These are phyloP conservation scores for Sambucus nigra DNA, from an alignment of 129 eudicot species.

Conservation along the genomic window DNA sequence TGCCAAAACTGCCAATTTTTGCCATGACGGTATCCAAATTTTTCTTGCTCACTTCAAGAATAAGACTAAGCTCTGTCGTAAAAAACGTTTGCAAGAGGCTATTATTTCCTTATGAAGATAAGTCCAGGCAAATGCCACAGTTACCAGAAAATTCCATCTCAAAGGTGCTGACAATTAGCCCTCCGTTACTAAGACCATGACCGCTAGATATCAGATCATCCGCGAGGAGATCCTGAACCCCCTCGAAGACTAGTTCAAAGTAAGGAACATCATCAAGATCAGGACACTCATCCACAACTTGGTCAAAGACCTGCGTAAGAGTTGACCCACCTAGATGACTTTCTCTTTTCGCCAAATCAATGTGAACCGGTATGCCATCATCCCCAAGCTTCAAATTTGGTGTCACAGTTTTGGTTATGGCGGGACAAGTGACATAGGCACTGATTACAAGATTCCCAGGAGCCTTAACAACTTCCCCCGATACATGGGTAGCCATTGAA, in stretches of 20 bases:
- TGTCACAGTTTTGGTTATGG: conserved; percentile 86
- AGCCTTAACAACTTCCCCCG: conserved; percentile 91
- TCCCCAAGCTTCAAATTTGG: conserved; percentile 83
- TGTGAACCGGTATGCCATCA: conserved; percentile 63
- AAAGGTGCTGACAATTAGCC: conserved; percentile 51
- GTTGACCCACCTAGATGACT: conserved; percentile 73
- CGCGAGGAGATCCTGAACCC: conserved; percentile 61
- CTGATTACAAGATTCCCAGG: conserved; percentile 95
- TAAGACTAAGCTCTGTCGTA: conserved; percentile 87
- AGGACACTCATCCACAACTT: conserved; percentile 82
- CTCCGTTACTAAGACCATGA: conserved; percentile 92
- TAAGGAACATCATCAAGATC: conserved; percentile 81
- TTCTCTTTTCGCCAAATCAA: conserved; percentile 83
- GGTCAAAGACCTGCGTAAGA: conserved; percentile 56
- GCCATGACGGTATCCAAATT: conserved; percentile 36
- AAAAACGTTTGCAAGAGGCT: conserved; percentile 51
- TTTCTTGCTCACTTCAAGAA: conserved; percentile 56
- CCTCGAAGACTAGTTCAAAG: conserved; percentile 65
- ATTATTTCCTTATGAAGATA: conserved; percentile 36
- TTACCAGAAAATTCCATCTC: conserved; percentile 99
- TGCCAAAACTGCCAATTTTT: conserved; percentile 32
- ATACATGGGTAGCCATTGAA: conserved; percentile 81
- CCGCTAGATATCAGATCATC: conserved; percentile 78
- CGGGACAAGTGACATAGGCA: conserved; percentile 83
- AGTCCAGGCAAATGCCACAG: conserved; percentile 26